Evolutionary conservation across 805 yeast species (phyloP).

Genomic region (Metschnikowia shivogae): DNA sequence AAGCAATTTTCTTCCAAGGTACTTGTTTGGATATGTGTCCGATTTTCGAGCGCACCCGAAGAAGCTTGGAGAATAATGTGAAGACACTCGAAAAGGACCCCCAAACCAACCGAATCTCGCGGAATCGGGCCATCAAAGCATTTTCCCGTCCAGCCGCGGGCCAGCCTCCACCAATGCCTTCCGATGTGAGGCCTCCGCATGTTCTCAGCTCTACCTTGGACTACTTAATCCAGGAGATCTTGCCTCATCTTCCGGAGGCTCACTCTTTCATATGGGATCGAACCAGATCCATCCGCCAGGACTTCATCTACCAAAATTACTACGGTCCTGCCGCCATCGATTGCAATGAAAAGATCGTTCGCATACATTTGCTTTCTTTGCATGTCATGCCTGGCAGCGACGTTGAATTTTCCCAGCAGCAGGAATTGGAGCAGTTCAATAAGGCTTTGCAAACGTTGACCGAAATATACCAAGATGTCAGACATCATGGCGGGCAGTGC

Average conservation of each 20-base stretch:
- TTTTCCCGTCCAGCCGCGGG: conserved; percentile 98
- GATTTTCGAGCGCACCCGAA: conserved; percentile 79
- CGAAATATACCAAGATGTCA: conserved; percentile 79
- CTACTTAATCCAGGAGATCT: conserved; percentile 60
- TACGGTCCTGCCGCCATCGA: conserved; percentile 91
- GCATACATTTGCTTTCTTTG: conserved; percentile 77
- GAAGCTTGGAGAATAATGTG: conserved; percentile 84
- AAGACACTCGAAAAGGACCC: conserved; percentile 71
- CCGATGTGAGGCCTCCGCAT: conserved; percentile 93
- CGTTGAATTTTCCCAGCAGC: conserved; percentile 84
- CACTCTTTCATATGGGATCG: conserved; percentile 96
- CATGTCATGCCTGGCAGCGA: conserved; percentile 78
- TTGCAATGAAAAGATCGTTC: conserved; percentile 86
- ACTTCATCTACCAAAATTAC: conserved; percentile 91
- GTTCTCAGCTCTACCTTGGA: conserved; percentile 62
- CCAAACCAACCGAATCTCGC: conserved; percentile 47
- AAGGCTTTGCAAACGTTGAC: conserved; percentile 84
- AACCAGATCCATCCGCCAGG: conserved; percentile 94
- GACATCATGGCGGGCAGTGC: conserved; percentile 61
- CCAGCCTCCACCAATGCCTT: conserved; percentile 95
- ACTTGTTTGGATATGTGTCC: conserved; percentile 96
- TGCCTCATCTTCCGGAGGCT: conserved; percentile 70
- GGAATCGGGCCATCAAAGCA: conserved; percentile 72
- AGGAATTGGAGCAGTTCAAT: conserved; percentile 90
- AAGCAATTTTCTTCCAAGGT: conserved; percentile 85